Base-by-base conservation (phyloP, 129 eudicot species). In the Deinandra increscens region DNA sequence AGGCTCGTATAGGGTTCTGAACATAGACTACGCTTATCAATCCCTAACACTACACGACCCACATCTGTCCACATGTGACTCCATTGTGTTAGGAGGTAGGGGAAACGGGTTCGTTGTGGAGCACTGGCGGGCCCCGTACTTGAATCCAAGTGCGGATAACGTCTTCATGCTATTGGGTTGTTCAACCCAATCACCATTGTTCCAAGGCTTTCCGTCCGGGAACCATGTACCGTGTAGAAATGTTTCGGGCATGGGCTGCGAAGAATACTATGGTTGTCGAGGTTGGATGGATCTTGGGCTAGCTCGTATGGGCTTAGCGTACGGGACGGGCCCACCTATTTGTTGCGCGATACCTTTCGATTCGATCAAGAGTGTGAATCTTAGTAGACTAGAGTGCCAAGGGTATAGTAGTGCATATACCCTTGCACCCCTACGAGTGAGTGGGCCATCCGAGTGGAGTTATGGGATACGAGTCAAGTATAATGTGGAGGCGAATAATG, bases 31-130 rank as follows among this genome's bases (percentile, higher is more conserved):
- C 39, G 91, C 97, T 38, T 94, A 85, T 66, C 81, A 74, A 8
- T 78, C 92, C 5, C 84, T 94, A 43, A 85, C 91, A 0, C 64
- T 94, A 42, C 88, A 94, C 14, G 99, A 94, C 77, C 96, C 99
- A 6, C 97, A 94, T 75, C 76, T 94, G 78, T 94, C 99, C 43
- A 87, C 86, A 0, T 94, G 99, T 60, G 81, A 83, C 49, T 81
- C 96, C 9, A 76, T 94, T 26, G 89, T 83, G 69, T 80, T 89
- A 5, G 96, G 94, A 4, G 69, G 86, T 20, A 79, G 72, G 7
- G 99, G 97, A 15, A 94, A 94, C 59, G 97, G 99, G 69, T 94
- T 94, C 51, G 96, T 83, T 6, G 90, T 94, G 76, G 97, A 94
- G 77, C 83, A 78, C 6, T 90, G 87, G 93, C 84, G 89, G 58